Percentiles rank a stretch among this genome's conserved stretches.
Evolutionary conservation across 2,329 filamentous ascomycete species (phyloP).

Genomic region (Alternaria sp.): DNA sequence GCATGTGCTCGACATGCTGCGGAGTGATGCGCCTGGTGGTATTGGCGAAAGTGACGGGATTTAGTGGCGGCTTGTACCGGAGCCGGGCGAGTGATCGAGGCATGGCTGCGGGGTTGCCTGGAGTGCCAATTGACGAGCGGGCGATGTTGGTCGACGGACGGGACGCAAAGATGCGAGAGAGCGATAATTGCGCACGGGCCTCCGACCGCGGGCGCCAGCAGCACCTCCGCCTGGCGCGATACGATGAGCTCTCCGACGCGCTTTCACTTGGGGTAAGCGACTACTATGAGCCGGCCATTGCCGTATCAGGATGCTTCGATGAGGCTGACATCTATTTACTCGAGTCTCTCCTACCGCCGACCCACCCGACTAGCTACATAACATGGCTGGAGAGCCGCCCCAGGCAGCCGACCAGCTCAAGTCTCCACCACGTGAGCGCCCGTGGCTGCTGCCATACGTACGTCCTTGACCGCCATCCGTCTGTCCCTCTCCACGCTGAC

Average conservation of each 20-base stretch:
- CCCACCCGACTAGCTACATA: slow-evolving; percentile 22
- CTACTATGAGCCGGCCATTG: slow-evolving; percentile 24
- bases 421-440: slow-evolving; percentile 42
- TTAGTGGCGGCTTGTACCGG: slow-evolving; percentile 32
- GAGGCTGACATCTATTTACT: not conserved
- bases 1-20: slow-evolving; percentile 7
- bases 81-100: slow-evolving; percentile 41
- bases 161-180: slow-evolving; percentile 22
- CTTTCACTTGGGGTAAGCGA: slow-evolving; percentile 1
- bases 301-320: slow-evolving; percentile 12
- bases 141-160: not conserved
- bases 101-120: slow-evolving; percentile 31
- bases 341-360: slow-evolving; percentile 2
- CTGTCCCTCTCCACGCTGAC: too few relatives aligned
- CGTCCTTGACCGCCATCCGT: slow-evolving; percentile 1
- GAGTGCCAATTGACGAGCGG: slow-evolving; percentile 13
- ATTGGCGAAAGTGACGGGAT: slow-evolving; percentile 27
- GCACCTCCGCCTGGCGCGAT: slow-evolving; percentile 28
- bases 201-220: slow-evolving; percentile 12
- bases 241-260: slow-evolving; percentile 24
- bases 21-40: slow-evolving; percentile 8
- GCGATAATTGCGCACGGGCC: slow-evolving; percentile 16
- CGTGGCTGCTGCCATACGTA: slow-evolving; percentile 51
- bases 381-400: slow-evolving; percentile 31
- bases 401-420: slow-evolving; percentile 20